phyloP scores from a whole-genome alignment of 2,329 filamentous ascomycete genomes.

The Dryadomyces quercus-mongolicae region DNA sequence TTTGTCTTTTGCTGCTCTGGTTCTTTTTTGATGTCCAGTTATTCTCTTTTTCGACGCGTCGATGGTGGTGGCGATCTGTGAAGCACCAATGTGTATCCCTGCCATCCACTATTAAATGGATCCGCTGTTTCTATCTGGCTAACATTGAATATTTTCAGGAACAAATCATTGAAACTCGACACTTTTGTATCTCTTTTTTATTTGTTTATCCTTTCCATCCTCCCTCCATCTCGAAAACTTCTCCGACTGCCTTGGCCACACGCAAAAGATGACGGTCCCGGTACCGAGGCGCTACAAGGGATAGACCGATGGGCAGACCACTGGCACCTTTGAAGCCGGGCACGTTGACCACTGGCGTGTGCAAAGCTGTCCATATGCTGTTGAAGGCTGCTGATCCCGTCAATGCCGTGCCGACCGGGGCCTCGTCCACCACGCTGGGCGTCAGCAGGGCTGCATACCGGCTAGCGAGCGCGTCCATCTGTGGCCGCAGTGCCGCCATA shows the following conservation, averaged over 20 bases:
- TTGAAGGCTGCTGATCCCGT: constrained; percentile 23
- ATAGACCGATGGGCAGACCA: constrained; percentile 47
- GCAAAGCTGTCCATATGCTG: constrained; percentile 40
- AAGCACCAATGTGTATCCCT: too few relatives aligned
- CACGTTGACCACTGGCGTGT: constrained; percentile 51
- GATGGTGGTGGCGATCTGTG: too few relatives aligned
- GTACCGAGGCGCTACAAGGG: constrained; percentile 34
- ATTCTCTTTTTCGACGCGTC: background rate
- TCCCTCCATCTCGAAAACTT: background rate
- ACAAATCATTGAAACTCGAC: too few relatives aligned
- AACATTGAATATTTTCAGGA: too few relatives aligned
- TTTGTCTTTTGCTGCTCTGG: background rate
- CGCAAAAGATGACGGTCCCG: constrained; percentile 28
- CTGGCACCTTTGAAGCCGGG: constrained; percentile 47
- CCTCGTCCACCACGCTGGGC: constrained; percentile 47
- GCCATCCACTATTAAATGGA: too few relatives aligned
- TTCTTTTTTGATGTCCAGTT: background rate
- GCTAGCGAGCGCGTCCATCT: constrained; percentile 37
- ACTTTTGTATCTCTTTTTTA: background rate
- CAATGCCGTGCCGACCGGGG: constrained; percentile 14
- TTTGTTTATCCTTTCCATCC: background rate
- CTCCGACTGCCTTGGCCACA: constrained; percentile 11
- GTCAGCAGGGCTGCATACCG: constrained; percentile 43
- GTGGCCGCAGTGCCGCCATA: constrained; percentile 38
- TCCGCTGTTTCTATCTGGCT: too few relatives aligned